Evolutionary conservation across 306 rosid genomes (phyloP), one percentile per base, ranked within the genome.

Genomic region (Begonia loranthoides): DNA sequence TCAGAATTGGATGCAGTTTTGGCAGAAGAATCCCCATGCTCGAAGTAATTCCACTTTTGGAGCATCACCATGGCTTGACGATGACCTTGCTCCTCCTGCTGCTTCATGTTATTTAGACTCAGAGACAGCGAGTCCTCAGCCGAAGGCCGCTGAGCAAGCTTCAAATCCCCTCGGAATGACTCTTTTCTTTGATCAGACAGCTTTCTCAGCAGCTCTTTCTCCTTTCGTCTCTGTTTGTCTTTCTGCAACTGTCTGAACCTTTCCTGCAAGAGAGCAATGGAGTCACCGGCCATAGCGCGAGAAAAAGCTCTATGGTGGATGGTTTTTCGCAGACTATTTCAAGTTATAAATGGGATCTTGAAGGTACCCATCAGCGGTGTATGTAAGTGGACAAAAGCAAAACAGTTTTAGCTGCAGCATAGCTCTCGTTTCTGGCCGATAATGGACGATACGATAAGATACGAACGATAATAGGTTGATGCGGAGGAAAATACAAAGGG

Each of bases 201-300:
- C 41, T 69, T 58, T 58, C 69, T 67, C 33, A 70, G 63, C 50
- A 90, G 76, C 66, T 90, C 73, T 51, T 76, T 81, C 51, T 82
- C 87, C 55, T 85, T 95, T 60, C 97, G 82, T 50, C 80, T 85
- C 61, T 79, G 87, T 58, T 85, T 90, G 65, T 78, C 94, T 72
- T 82, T 90, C 78, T 90, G 90, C 75, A 90, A 76, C 58, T 78
- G 83, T 48, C 87, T 82, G 65, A 90, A 90, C 79, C 97, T 85
- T 60, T 85, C 92, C 66, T 90, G 97, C 65, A 90, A 77, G 17
- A 90, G 85, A 57, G 87, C 95, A 66, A 90, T 90, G 70, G 97
- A 90, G 56, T 94, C 72, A 41, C 75, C 72, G 36, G 68, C 83
- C 65, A 50, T 65, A 49, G 82, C 68, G 45, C 8, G 36, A 28